Base-by-base conservation (phyloP, 495 filamentous ascomycete genomes). In the Trichoderma parareesei region DNA sequence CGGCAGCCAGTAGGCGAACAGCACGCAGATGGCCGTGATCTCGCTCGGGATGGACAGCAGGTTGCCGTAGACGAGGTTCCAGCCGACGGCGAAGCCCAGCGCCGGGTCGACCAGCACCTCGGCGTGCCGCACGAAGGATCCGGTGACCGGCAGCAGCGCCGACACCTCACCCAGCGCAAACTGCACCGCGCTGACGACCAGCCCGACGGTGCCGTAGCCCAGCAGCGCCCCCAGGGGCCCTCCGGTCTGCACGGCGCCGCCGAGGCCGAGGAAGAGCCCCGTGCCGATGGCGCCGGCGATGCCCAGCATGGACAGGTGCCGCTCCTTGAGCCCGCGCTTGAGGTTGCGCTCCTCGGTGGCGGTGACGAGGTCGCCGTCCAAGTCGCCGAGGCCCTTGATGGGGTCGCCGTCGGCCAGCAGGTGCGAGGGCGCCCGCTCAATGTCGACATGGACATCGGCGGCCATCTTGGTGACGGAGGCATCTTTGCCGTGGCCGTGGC, bases 71-170 rank as follows among this genome's bases (percentile, higher is more conserved):
- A 82, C 80, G 61, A 81, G 61, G 57, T 82, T 83, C 78, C 78
- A 81, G 7, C 90, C 90, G 67, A 93, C 87, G 48, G 90, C 88
- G 67, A 95, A 92, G 2, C 91, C 91, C 74, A 91, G 78, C 63
- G 88, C 88, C 41, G 88, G 87, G 68, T 92, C 88, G 60, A 92
- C 84, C 55, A 91, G 82, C 63, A 89, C 85, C 67, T 90, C 82
- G 48, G 88, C 84, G 65, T 92, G 91, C 27, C 88, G 69, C 1
- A 83, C 81, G 57, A 84, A 81, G 4, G 78, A 77, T 20, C 83
- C 83, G 1, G 80, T 81, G 0, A 84, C 79, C 0, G 88, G 84
- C 8, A 90, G 79, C 73, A 88, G 80, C 41, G 88, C 86, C 61
- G 85, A 81, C 60, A 80, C 79, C 72, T 90, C 84, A 53, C 87